These are phyloP conservation scores for Venturia effusa DNA, from an alignment of 2,329 filamentous ascomycete species.

Conservation along the genomic window DNA sequence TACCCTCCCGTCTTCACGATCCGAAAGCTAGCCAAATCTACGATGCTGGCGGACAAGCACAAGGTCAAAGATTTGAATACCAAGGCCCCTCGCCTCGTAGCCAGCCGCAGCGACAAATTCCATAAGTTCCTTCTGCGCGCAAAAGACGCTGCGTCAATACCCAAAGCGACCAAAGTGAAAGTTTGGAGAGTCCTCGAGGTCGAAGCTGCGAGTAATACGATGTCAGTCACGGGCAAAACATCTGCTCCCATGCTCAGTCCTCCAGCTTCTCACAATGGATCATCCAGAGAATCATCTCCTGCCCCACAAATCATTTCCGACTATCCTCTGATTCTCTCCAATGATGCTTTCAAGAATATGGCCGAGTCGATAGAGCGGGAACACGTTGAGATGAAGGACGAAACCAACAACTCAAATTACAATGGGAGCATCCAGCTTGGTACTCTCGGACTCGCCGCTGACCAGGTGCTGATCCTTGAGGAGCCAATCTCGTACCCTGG, in stretches of 20 bases:
- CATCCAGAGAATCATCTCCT: slow-evolving; percentile 32
- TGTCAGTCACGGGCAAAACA: slow-evolving; percentile 19
- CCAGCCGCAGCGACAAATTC: slow-evolving; percentile 59
- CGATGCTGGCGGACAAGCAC: background rate
- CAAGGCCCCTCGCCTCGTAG: slow-evolving; percentile 54
- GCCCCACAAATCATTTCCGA: slow-evolving; percentile 31
- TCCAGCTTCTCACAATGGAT: slow-evolving; percentile 22
- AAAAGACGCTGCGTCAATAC: slow-evolving; percentile 59
- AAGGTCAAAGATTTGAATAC: slow-evolving; percentile 20
- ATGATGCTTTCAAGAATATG: slow-evolving; percentile 51
- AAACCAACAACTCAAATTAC: slow-evolving; percentile 62
- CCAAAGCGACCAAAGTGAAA: slow-evolving; percentile 61
- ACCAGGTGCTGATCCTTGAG: slow-evolving; percentile 76
- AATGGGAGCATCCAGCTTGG: slow-evolving; percentile 62
- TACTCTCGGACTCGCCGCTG: slow-evolving; percentile 55
- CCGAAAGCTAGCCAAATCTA: slow-evolving; percentile 51
- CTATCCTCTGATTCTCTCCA: slow-evolving; percentile 46
- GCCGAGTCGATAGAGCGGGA: slow-evolving; percentile 55
- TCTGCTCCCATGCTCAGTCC: slow-evolving; percentile 29
- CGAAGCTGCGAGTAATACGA: slow-evolving; percentile 22
- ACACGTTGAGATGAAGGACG: slow-evolving; percentile 53
- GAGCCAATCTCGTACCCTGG: slow-evolving; percentile 4
- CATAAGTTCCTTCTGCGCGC: slow-evolving; percentile 65
- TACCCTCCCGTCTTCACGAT: slow-evolving; percentile 78
- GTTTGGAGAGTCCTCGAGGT: slow-evolving; percentile 56